Evolutionary conservation across 2,329 filamentous ascomycete species (phyloP), one percentile per base, ranked within the genome.

Genomic region (Fusarium pilosicola): DNA sequence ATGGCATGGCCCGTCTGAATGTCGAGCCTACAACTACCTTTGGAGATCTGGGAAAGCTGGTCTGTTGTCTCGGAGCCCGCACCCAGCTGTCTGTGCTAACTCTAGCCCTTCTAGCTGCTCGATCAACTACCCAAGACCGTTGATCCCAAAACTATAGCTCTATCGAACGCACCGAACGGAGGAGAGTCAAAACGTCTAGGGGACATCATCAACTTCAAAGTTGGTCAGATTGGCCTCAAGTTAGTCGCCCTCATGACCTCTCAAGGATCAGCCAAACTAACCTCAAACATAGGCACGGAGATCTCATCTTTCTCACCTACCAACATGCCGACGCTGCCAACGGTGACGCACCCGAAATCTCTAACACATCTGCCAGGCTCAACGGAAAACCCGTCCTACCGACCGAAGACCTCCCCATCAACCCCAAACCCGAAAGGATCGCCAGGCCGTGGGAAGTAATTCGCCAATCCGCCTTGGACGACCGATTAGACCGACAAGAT

Each of bases 291-390:
- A 73, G 93, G 71, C 94, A 99, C 81, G 96, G 96, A 72, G 95
- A 97, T 80, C 90, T 97, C 79, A 90, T 99, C 73, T 99, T 95
- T 83, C 86, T 98, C 74, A 91, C 89, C 74, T 99, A 97, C 84
- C 85, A 91, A 76, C 89, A 93, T 77, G 81, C 85, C 73, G 88
- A 88, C 54, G 59, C 78, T 30, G 78, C 79, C 45, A 79, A 80
- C 61, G 79, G 72, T 45, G 72, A 78, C 44, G 45, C 62, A 15
- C 75, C 82, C 26, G 65, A 83, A 68, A 70, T 79, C 74, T 62
- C 77, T 6, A 74, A 84, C 14, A 88, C 88, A 14, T 85, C 90
- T 22, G 92, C 92, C 78, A 89, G 93, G 62, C 88, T 97, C n/a
- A 95, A 94, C 81, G 94, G 94, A 70, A 91, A 92, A 76, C 89